Evolutionary conservation across 371 early-diverging fungal genomes (phyloP).

Genomic region (Lichtheimia ramosa): DNA sequence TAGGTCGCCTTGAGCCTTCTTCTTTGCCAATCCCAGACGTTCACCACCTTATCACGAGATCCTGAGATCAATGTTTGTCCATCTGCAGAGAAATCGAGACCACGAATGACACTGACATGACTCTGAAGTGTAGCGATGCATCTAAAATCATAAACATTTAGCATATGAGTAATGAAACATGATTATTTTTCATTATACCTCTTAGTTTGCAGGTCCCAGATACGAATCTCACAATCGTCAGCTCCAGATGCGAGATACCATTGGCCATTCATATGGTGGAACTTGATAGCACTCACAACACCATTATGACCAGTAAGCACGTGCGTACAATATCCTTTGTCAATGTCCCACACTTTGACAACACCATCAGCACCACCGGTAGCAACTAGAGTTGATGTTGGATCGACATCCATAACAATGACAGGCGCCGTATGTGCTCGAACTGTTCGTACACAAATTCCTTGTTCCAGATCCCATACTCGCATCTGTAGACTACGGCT

Average conservation of each 20-base stretch:
- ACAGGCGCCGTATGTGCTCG: constrained; percentile 94
- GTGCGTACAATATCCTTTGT: constrained; percentile 93
- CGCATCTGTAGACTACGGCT: constrained; percentile 79
- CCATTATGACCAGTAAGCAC: constrained; percentile 93
- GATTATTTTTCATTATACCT: neutral
- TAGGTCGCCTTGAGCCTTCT: constrained; percentile 76
- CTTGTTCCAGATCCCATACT: constrained; percentile 77
- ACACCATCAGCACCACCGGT: constrained; percentile 97
- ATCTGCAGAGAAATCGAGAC: constrained; percentile 77
- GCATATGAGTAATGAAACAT: neutral
- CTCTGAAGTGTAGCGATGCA: constrained; percentile 76
- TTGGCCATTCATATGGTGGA: constrained; percentile 64
- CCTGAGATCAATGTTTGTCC: constrained; percentile 83
- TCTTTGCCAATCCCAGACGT: constrained; percentile 84
- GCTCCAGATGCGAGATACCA: constrained; percentile 81
- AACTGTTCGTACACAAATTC: constrained; percentile 63
- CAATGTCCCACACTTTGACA: constrained; percentile 95
- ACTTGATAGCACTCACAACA: constrained; percentile 82
- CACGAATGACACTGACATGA: constrained; percentile 92
- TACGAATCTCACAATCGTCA: constrained; percentile 86
- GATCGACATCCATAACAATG: constrained; percentile 89
- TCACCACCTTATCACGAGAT: constrained; percentile 93
- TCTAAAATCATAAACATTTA: constrained; percentile 21
- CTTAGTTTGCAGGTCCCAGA: constrained; percentile 82
- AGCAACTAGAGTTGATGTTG: constrained; percentile 86